These are phyloP conservation scores for Pyracantha coccinea DNA, from an alignment of 331 rosid species.

Conservation along the genomic window DNA sequence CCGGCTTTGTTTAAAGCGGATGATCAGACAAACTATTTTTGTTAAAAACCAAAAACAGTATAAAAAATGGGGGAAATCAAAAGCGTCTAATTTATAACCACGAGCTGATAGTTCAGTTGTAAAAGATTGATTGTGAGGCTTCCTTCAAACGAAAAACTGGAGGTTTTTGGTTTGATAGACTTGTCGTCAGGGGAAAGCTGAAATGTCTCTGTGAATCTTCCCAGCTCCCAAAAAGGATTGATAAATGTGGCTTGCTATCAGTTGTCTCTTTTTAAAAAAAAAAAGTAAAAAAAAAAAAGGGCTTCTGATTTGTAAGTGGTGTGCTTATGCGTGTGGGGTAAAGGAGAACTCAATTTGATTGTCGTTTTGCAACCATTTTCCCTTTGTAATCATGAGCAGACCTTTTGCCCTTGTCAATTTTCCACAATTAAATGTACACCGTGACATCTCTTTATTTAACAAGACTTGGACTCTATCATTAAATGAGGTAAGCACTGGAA, in stretches of 20 bases:
- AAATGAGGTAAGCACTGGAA: no score
- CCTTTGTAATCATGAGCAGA: slow-evolving; percentile 61
- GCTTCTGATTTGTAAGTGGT: slow-evolving; percentile 45
- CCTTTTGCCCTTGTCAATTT: slow-evolving; percentile 18
- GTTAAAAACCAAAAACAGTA: background rate
- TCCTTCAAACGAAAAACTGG: no score
- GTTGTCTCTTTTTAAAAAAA: no score
- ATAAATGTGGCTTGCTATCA: no score
- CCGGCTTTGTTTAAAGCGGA: slow-evolving; percentile 45
- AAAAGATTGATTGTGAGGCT: no score
- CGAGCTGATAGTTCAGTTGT: rapidly evolving
- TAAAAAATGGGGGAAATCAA: slow-evolving; percentile 26
- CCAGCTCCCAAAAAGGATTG: no score
- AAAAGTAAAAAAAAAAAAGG: no score
- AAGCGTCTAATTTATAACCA: no score
- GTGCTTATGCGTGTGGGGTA: slow-evolving; percentile 65
- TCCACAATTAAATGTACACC: slow-evolving; percentile 23
- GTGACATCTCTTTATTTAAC: slow-evolving; percentile 3
- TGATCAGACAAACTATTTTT: slow-evolving; percentile 29
- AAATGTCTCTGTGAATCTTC: no score
- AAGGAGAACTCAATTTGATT: slow-evolving; percentile 47
- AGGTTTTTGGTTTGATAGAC: no score
- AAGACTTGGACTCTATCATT: background rate
- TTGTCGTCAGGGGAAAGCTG: no score
- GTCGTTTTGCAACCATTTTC: slow-evolving; percentile 60